These are phyloP conservation scores for Psilocybe mexicana DNA, from an alignment of 1,284 basidiomycete species.

Conservation along the genomic window DNA sequence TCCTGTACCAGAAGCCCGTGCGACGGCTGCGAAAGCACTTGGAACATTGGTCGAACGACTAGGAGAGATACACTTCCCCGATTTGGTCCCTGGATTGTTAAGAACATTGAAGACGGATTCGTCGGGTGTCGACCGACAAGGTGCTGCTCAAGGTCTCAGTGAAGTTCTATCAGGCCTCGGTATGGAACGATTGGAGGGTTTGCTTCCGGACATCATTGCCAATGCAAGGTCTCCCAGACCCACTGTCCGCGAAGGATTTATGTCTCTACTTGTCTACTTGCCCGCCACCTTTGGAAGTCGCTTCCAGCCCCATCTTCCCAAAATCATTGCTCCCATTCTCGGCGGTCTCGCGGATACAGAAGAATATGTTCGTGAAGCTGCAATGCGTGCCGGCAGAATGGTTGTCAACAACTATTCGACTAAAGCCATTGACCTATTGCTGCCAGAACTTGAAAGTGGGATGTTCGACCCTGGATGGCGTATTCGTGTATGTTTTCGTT, in stretches of 20 bases:
- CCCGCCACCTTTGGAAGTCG: constrained; percentile 95
- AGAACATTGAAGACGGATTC: constrained; percentile 92
- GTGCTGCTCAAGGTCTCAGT: constrained; percentile 96
- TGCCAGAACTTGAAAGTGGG: constrained; percentile 93
- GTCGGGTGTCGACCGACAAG: constrained; percentile 95
- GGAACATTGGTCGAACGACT: constrained; percentile 96
- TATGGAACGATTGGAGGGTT: constrained; percentile 94
- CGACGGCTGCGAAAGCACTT: constrained; percentile 96
- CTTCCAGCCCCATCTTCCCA: constrained; percentile 94
- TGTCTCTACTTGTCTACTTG: constrained; percentile 95
- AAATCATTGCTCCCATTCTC: constrained; percentile 93
- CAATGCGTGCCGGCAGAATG: constrained; percentile 99
- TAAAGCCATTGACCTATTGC: constrained; percentile 90
- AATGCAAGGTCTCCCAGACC: constrained; percentile 89
- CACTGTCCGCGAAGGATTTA: constrained; percentile 97
- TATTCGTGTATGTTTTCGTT: constrained; percentile 71
- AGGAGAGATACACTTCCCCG: constrained; percentile 94
- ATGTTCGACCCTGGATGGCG: constrained; percentile 97
- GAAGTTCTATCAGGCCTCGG: constrained; percentile 96
- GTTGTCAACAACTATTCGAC: constrained; percentile 94
- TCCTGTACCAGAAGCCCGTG: constrained; percentile 95
- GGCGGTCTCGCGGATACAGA: constrained; percentile 92
- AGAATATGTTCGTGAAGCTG: constrained; percentile 93
- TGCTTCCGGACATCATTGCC: constrained; percentile 92
- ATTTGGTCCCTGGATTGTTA: constrained; percentile 89